Conservation (phyloP, 1,139 yeast genomes). For the Taphrina populina region DNA sequence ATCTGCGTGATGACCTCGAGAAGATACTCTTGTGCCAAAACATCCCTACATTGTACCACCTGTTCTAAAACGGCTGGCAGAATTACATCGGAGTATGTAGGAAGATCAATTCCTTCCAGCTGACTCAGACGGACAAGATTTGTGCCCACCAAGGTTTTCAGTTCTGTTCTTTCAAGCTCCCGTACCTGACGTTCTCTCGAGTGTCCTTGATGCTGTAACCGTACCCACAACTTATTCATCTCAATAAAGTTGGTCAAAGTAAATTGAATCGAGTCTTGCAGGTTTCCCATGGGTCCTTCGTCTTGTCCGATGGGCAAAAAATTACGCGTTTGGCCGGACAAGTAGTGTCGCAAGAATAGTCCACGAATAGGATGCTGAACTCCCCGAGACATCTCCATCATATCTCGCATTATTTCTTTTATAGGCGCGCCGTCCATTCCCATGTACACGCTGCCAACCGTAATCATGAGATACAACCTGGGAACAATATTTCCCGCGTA, state of each 20-base stretch:
- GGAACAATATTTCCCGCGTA: conserved; percentile 87
- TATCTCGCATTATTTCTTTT: conserved; percentile 85
- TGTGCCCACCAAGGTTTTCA: conserved; percentile 88
- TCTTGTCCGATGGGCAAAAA: conserved; percentile 53
- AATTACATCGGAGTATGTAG: conserved; percentile 60
- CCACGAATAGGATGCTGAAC: conserved; percentile 91
- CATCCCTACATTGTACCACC: conserved; percentile 87
- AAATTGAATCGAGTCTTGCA: conserved; percentile 67
- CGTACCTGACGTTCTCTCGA: conserved; percentile 76
- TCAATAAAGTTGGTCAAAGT: conserved; percentile 85
- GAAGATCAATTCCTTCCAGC: conserved; percentile 69
- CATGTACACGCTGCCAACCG: conserved; percentile 62
- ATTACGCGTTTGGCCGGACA: conserved; percentile 79
- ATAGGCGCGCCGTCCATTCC: conserved; percentile 73
- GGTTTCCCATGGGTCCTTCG: conserved; percentile 49
- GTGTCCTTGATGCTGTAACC: conserved; percentile 94
- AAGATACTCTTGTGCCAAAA: conserved; percentile 85
- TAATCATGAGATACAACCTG: conserved; percentile 87
- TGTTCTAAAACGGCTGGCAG: conserved; percentile 85
- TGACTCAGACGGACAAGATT: conserved; percentile 87
- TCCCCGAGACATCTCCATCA: conserved; percentile 98
- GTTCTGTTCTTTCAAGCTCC: conserved; percentile 75
- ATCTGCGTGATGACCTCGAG: conserved; percentile 89
- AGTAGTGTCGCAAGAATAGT: conserved; percentile 78
- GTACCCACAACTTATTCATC: conserved; percentile 97